Base-by-base conservation (phyloP, 306 rosid species). In the Quercus dentata region DNA sequence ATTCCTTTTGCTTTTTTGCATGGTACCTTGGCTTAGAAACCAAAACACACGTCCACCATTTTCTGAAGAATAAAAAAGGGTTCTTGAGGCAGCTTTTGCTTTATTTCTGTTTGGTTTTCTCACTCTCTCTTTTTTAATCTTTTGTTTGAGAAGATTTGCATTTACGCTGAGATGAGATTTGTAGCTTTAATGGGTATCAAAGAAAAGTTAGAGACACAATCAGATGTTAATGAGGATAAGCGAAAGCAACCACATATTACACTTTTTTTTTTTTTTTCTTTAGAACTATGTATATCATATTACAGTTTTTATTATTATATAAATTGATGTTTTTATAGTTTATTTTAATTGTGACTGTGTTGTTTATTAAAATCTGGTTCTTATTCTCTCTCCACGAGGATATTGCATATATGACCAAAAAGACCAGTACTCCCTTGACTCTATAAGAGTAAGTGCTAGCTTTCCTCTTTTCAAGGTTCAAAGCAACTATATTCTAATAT, bases 21-120 rank as follows among this genome's bases (percentile, higher is more conserved):
- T 89, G 90, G 82, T 81, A 75, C 55, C 77, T 75, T 85, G n/a
- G 52, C 83, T 78, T 80, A 65, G 71, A 85, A 84, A 83, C 80
- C 84, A 81, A 87, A 84, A 78, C 84, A 81, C 84, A 86, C 88
- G 89, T 87, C 89, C 88, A 76, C 73, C 62, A 69, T 76, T 80
- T 71, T 81, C 79, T 71, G 86, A 83, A 88, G 87, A 87, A 87
- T 84, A 89, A 85, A 89, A 87, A 87, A 84, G 90, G 84, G 89
- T 89, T 91, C 88, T 70, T 56, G 81, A 59, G 80, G 78, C 93
- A 91, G 90, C 93, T 91, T 91, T 89, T 86, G 81, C 92, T 88
- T 87, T 91, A 70, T 86, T 79, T 81, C 83, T 82, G 67, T 61
- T 79, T 81, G 86, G 69, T 78, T 74, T 82, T 82, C 82, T 77